These are phyloP conservation scores for Aspergillus bridgeri DNA, from an alignment of 495 filamentous ascomycete species.

Conservation along the genomic window DNA sequence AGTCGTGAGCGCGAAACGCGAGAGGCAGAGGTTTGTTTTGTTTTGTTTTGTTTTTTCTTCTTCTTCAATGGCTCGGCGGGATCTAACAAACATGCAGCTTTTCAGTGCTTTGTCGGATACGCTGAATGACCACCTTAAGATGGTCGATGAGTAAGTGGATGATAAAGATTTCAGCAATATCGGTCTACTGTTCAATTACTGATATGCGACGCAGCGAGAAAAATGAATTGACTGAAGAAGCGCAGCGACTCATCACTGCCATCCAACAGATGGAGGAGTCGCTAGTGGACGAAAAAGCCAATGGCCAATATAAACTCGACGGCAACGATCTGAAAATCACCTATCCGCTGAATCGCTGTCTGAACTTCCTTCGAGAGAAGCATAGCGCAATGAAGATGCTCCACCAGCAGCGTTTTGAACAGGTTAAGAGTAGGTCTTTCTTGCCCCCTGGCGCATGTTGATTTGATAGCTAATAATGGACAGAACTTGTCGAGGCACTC, in stretches of 20 bases:
- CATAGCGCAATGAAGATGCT: constrained; percentile 71
- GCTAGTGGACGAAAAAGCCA: constrained; percentile 68
- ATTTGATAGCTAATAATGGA: constrained; percentile 23
- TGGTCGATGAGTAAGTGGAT: constrained; percentile 61
- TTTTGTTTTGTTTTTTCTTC: constrained; percentile 4
- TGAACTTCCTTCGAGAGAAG: constrained; percentile 80
- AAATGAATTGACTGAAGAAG: constrained; percentile 79
- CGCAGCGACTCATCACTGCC: constrained; percentile 73
- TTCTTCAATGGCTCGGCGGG: not conserved
- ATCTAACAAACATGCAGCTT: constrained; percentile 52
- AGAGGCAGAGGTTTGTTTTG: constrained; percentile 72
- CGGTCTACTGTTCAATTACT: not conserved
- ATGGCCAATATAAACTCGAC: constrained; percentile 57
- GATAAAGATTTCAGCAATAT: not conserved
- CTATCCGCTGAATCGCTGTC: constrained; percentile 73
- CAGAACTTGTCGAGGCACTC: constrained; percentile 88
- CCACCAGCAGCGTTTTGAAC: constrained; percentile 85
- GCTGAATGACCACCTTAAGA: constrained; percentile 75
- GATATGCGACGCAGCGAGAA: constrained; percentile 61
- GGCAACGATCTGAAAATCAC: constrained; percentile 69
- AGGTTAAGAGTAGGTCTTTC: constrained; percentile 78
- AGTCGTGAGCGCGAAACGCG: constrained; percentile 83
- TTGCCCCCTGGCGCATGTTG: not conserved
- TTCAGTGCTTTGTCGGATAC: constrained; percentile 86
- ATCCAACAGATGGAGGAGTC: constrained; percentile 94